Base-by-base conservation (phyloP, 768 basidiomycete species). In the Neoboletus subvelutipes region DNA sequence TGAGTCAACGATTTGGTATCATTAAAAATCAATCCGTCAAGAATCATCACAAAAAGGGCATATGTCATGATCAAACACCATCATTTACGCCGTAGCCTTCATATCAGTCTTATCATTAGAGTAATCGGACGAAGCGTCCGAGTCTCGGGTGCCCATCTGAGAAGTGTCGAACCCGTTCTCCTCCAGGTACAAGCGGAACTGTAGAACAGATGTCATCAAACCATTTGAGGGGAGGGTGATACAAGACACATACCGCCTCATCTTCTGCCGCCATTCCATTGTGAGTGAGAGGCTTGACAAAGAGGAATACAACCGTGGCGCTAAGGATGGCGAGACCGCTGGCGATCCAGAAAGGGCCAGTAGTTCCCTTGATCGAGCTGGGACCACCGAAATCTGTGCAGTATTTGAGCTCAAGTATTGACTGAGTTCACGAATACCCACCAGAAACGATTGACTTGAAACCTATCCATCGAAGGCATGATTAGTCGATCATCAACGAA, bases 321-420 rank as follows among this genome's bases (percentile, higher is more conserved):
- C 89, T 91, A 50, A 93, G 60, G 45, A 96, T 61, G 4, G 92
- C 92, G 47, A 97, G 80, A 78, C 86, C 88, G 62, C 88, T 90
- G n/a, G 80, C 92, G 59, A 93, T 70, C 89, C 87, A 92, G 81
- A 93, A 93, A 15, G 91, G 91, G 20, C 92, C 91, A 0, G 92
- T 93, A 67, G 88, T 86, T 49, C 86, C 88, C 58, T 75, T 79
- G 37, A 73, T 68, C 26, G 81, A 73, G 13, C 50, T 61, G 2
- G 78, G 10, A 6, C 86, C 86, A 57, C 85, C 86, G 58, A 91
- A 91, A 22, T 80, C 88, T 61, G n/a, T 48, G 49, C 22, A n/a
- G 20, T 1, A 28, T 49, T 24, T 57, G 18, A 40, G 46, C 43
- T 52, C 56, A 45, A 34, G 34, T 18, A 28, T 50, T 1, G 2